Percentiles rank a stretch among this genome's conserved stretches.
Conservation (phyloP, 1,284 basidiomycete species). For the Meripilus lineatus region DNA sequence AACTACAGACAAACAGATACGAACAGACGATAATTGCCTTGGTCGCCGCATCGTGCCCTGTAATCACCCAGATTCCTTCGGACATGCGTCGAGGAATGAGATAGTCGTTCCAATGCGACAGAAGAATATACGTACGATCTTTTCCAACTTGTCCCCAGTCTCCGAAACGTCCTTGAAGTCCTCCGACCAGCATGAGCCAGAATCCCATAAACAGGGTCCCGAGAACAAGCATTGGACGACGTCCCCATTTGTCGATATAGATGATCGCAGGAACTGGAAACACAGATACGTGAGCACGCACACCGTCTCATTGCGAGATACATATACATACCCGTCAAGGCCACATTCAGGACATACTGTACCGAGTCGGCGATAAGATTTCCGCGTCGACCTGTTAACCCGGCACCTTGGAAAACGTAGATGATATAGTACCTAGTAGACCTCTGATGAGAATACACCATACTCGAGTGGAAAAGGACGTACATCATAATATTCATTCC, state of each 20-base stretch:
- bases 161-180: conserved; percentile 64
- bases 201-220: conserved; percentile 69
- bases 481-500: conserved; percentile 64
- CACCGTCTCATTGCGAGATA: background rate
- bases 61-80: conserved; percentile 55
- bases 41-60: conserved; percentile 48
- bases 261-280: conserved; percentile 59
- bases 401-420: conserved; percentile 74
- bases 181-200: conserved; percentile 74
- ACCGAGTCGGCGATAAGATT: conserved; percentile 76
- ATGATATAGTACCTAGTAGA: conserved; percentile 61
- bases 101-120: background rate
- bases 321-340: conserved; percentile 38
- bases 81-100: background rate
- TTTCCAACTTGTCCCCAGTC: conserved; percentile 48
- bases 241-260: conserved; percentile 76
- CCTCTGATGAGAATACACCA: background rate
- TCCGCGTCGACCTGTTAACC: conserved; percentile 62
- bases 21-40: conserved; percentile 72
- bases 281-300: no score
- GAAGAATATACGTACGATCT: conserved; percentile 20
- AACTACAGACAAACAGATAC: conserved; percentile 71
- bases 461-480: conserved; percentile 11
- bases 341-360: conserved; percentile 75
- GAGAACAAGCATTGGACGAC: conserved; percentile 67